phyloP scores from a whole-genome alignment of 169 alveolate species.

The Cryptosporidium xiaoi region DNA sequence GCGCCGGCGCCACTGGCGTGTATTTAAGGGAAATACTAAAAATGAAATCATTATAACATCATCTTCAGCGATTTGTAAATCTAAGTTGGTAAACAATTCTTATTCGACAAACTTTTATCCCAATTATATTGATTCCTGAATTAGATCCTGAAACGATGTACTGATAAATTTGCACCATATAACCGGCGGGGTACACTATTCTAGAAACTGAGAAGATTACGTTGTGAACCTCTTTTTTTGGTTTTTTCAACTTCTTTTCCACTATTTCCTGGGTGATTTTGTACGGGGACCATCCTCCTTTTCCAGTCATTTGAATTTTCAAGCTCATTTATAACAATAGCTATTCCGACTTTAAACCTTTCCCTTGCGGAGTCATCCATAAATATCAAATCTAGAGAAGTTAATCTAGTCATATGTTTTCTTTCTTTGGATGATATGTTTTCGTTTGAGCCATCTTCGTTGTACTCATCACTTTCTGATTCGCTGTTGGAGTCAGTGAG shows the following conservation, averaged over 20 bases:
- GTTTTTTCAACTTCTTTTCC: not conserved
- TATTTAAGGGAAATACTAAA: no score
- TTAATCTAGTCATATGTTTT: constrained; percentile 34
- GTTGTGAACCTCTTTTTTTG: not conserved
- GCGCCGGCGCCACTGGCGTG: no score
- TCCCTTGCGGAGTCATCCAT: constrained; percentile 72
- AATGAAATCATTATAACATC: no score
- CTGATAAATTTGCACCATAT: not conserved
- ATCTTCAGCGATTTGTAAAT: no score
- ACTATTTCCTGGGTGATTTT: constrained; percentile 20
- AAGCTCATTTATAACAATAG: constrained; percentile 45
- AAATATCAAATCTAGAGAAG: constrained; percentile 46
- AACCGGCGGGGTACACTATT: no score
- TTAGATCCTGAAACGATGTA: no score
- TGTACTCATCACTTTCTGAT: constrained; percentile 13
- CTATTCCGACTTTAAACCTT: constrained; percentile 62
- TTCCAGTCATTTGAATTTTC: constrained; percentile 71
- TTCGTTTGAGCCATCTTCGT: constrained; percentile 9
- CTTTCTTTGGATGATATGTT: constrained; percentile 35
- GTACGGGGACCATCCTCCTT: constrained; percentile 71
- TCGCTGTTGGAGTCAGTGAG: constrained; percentile 8
- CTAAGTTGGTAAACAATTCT: no score
- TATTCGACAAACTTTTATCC: no score
- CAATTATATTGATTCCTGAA: no score
- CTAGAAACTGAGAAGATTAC: no score